A percentile compares a stretch with the other conserved stretches of the same genome.
Evolutionary conservation across 805 yeast species (phyloP).

Genomic region (Lachancea sp.): DNA sequence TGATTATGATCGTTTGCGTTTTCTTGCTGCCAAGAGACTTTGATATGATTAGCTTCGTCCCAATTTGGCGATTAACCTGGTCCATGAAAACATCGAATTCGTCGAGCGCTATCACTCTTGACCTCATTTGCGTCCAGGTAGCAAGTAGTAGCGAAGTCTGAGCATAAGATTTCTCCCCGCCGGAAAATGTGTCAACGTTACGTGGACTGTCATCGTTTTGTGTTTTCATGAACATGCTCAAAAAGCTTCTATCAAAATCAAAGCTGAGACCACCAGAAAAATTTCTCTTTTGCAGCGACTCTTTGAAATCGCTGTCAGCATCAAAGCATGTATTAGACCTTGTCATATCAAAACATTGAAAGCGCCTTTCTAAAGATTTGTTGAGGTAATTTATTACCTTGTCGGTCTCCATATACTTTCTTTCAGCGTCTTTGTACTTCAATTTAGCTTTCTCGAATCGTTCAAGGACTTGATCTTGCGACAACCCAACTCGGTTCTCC

Average conservation of each 20-base stretch:
- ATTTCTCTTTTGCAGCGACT: conserved; percentile 57
- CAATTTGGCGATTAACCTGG: conserved; percentile 75
- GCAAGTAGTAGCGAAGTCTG: conserved; percentile 84
- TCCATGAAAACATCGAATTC: conserved; percentile 99
- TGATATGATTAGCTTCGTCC: conserved; percentile 64
- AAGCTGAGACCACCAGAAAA: conserved; percentile 68
- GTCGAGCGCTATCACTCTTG: conserved; percentile 82
- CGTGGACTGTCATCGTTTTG: conserved; percentile 52
- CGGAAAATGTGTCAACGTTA: conserved; percentile 78
- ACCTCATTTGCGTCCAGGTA: conserved; percentile 89
- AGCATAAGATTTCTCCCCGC: conserved; percentile 94
- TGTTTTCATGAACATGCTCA: conserved; percentile 57
- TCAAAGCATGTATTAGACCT: conserved; percentile 38
- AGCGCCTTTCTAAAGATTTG: conserved; percentile 40
- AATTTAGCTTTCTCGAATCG: conserved; percentile 41
- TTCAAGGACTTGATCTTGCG: conserved; percentile 48
- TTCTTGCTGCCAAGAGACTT: conserved; percentile 49
- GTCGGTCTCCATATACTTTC: conserved; percentile 34
- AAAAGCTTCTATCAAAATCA: conserved; percentile 44
- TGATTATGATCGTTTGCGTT: conserved; percentile 84
- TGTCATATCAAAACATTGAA: conserved; percentile 37
- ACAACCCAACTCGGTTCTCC: conserved; percentile 47
- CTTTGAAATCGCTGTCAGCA: conserved; percentile 51
- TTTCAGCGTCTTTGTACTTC: conserved; percentile 38
- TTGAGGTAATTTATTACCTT: conserved; percentile 28